Evolutionary conservation across 495 filamentous ascomycete species (phyloP), one percentile per base, ranked within the genome.

Genomic region (Penicillium odoratum): DNA sequence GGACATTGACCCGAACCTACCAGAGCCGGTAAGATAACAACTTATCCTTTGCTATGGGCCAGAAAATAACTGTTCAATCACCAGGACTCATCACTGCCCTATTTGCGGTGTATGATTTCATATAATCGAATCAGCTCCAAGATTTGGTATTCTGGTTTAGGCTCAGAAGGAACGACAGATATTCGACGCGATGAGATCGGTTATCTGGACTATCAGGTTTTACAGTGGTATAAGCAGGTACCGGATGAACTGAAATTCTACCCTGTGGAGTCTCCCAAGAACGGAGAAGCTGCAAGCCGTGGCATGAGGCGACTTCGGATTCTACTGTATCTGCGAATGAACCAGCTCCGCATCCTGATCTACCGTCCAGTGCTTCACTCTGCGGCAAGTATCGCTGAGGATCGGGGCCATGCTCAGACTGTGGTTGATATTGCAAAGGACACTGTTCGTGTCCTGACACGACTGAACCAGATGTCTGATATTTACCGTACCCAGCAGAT

Each of bases 291-390:
- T 2, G 70, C 67, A 18, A 81, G 69, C 50, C 72, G 81, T 26
- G 80, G 78, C 47, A 66, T 80, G 43, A 73, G 73, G 48, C 75
- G 84, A 25, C 68, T 85, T 4, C 75, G 82, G 16, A 71, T 87
- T 33, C 66, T 85, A 7, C 68, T 87, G 13, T 85, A 86, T 57
- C 68, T 96, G 28, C 80, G 91, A 21, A 81, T 89, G 63, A 94
- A 93, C 61, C 91, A 93, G 70, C 86, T 92, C 65, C 88, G 91
- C 3, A 92, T 90, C 44, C 82, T 90, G 60, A 88, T 94, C 29
- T 90, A 92, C 65, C 88, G 90, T 0, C 89, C 91, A 0, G 86
- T 93, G 15, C 81, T 96, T 3, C 89, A 93, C 68, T 88, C 85
- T 7, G 81, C 88, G 3, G 83, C 81, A 11, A 90, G 85, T 67